Percentiles rank a stretch among this genome's conserved stretches.
phyloP scores from a whole-genome alignment of 805 yeast genomes.

The Diddensiella santjacobensis region DNA sequence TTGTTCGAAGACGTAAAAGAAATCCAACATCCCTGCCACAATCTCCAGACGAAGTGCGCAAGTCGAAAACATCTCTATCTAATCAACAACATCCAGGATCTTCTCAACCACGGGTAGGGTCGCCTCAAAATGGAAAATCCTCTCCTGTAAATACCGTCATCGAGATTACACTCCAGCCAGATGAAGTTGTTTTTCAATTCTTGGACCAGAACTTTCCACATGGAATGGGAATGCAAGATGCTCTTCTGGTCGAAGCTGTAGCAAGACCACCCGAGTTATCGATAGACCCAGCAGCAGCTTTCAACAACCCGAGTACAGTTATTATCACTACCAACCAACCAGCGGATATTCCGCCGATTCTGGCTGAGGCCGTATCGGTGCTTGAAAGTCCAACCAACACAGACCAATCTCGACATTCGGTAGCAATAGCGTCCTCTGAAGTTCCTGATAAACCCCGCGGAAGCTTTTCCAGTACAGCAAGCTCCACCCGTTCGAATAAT shows the following conservation, averaged over 20 bases:
- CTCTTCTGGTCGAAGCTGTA: conserved; percentile 16
- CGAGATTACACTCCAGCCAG: conserved; percentile 21
- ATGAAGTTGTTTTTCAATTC: conserved; percentile 19
- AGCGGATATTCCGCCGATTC: background rate
- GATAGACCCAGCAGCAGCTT: background rate
- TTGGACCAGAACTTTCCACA: conserved; percentile 21
- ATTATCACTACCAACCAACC: background rate
- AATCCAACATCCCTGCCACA: background rate
- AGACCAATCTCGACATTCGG: background rate
- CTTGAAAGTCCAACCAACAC: background rate
- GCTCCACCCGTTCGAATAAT: conserved; percentile 15
- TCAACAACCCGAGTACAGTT: conserved; percentile 1
- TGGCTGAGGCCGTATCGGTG: background rate
- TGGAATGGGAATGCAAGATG: conserved; percentile 25
- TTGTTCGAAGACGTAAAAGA: background rate
- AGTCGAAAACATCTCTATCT: background rate
- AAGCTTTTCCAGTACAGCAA: conserved; percentile 2
- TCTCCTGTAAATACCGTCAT: background rate
- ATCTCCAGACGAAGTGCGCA: background rate
- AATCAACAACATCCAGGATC: background rate
- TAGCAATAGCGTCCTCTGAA: background rate
- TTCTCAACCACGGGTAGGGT: background rate
- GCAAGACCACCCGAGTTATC: background rate
- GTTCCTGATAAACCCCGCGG: background rate
- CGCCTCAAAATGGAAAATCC: background rate